Percentiles rank a stretch among this genome's conserved stretches.
These are phyloP conservation scores for Glycine latifolia DNA, from an alignment of 306 rosid genomes.

Conservation along the genomic window DNA sequence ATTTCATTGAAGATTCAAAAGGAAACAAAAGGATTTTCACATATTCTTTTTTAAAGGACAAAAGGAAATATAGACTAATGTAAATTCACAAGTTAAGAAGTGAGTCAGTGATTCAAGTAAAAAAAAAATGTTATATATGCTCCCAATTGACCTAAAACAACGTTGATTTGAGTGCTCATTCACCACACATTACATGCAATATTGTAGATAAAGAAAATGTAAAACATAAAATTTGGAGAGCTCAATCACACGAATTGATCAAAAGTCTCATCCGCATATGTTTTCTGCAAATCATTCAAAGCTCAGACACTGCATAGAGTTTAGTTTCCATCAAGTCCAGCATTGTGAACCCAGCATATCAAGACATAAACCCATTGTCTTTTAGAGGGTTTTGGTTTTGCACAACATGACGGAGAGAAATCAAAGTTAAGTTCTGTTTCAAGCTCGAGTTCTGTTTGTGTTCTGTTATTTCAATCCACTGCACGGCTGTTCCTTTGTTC, in stretches of 20 bases:
- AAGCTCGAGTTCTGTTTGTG: neutral
- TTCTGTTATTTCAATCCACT: neutral
- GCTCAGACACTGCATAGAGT: neutral
- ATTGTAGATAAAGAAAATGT: neutral
- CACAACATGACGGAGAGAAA: neutral
- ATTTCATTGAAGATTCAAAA: constrained; percentile 1
- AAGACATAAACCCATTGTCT: neutral
- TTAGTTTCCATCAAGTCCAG: neutral
- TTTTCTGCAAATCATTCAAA: neutral
- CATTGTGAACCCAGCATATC: neutral
- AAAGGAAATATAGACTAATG: neutral
- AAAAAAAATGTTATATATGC: neutral
- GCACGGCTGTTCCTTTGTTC: neutral
- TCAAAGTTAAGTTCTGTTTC: neutral
- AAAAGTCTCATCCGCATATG: neutral
- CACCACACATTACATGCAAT: neutral
- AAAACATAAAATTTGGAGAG: neutral
- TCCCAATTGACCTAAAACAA: neutral
- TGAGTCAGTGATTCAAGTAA: neutral
- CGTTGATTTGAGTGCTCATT: neutral
- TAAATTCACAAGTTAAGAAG: neutral
- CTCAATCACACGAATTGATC: neutral
- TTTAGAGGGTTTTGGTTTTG: neutral
- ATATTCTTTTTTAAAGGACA: neutral
- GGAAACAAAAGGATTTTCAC: neutral